Evolutionary conservation across 768 basidiomycete species (phyloP).

Genomic region (Tulasnella sp.): DNA sequence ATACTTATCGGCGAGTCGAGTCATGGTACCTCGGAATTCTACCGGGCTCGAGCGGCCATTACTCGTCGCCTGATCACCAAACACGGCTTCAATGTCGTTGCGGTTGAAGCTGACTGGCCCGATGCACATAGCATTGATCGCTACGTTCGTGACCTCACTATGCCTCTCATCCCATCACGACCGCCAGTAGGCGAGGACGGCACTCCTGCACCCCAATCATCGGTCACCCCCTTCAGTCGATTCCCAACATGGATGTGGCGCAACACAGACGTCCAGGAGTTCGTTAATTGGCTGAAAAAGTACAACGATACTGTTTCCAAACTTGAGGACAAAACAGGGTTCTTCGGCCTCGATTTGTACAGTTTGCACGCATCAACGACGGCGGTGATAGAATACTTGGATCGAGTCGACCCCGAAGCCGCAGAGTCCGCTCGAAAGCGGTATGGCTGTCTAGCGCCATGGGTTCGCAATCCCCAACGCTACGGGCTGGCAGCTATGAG

Average conservation of each 20-base stretch:
- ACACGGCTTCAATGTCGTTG: constrained; percentile 35
- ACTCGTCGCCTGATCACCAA: constrained; percentile 35
- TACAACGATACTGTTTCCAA: constrained; percentile 30
- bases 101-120: constrained; percentile 38
- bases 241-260: constrained; percentile 39
- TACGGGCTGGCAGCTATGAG: constrained; percentile 25
- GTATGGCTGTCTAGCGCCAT: constrained; percentile 26
- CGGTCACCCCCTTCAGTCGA: constrained; percentile 24
- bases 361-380: constrained; percentile 33
- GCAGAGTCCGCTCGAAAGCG: constrained; percentile 33
- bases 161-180: background rate
- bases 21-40: constrained; percentile 37
- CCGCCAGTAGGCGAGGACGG: background rate
- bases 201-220: background rate
- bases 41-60: constrained; percentile 35
- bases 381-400: constrained; percentile 34
- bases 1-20: constrained; percentile 36
- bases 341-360: constrained; percentile 36
- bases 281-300: constrained; percentile 32
- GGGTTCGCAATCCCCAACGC: constrained; percentile 15
- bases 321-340: constrained; percentile 30
- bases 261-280: constrained; percentile 34
- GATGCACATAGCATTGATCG: constrained; percentile 36
- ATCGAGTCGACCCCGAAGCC: constrained; percentile 33
- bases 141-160: constrained; percentile 20